A percentile compares a stretch with the other conserved stretches of the same genome.
These are phyloP conservation scores for Crepidotus variabilis DNA, from an alignment of 768 basidiomycete genomes.

Conservation along the genomic window DNA sequence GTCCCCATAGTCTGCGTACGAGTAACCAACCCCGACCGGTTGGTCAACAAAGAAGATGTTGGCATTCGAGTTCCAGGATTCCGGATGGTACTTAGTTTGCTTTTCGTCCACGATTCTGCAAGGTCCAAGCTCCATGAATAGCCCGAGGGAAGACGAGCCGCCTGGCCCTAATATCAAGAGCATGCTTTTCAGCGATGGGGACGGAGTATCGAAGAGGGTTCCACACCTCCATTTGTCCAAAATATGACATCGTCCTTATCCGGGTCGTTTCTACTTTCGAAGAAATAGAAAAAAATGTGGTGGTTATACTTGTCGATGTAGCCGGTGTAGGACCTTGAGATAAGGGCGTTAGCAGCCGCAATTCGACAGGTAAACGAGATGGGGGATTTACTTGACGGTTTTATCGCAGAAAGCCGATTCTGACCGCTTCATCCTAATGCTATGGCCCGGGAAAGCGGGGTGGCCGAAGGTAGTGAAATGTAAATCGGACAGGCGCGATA, in stretches of 20 bases:
- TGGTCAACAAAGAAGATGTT: slow-evolving; percentile 76
- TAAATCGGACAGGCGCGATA: not conserved
- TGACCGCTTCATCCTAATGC: slow-evolving; percentile 57
- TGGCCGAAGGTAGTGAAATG: slow-evolving; percentile 36
- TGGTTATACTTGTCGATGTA: slow-evolving; percentile 42
- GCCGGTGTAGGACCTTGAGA: slow-evolving; percentile 33
- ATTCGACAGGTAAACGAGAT: not conserved
- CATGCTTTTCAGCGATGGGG: not conserved
- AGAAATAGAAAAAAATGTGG: slow-evolving; percentile 73
- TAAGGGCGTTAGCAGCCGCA: not conserved
- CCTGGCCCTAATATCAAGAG: slow-evolving; percentile 44
- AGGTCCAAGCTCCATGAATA: slow-evolving; percentile 71
- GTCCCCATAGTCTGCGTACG: slow-evolving; percentile 58
- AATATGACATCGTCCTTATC: slow-evolving; percentile 62
- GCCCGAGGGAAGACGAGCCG: slow-evolving; percentile 50
- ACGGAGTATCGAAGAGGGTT: slow-evolving; percentile 1
- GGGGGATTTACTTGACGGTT: slow-evolving; percentile 49
- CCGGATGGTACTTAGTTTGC: slow-evolving; percentile 54
- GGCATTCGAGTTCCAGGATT: slow-evolving; percentile 62
- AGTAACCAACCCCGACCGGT: slow-evolving; percentile 55
- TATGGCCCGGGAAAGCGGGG: slow-evolving; percentile 48
- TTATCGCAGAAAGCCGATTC: slow-evolving; percentile 50
- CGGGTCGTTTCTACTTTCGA: slow-evolving; percentile 61
- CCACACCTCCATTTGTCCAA: slow-evolving; percentile 69
- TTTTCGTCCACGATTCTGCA: slow-evolving; percentile 19